Base-by-base conservation (phyloP, 371 early-diverging fungal species). In the Mortierella polycephala region DNA sequence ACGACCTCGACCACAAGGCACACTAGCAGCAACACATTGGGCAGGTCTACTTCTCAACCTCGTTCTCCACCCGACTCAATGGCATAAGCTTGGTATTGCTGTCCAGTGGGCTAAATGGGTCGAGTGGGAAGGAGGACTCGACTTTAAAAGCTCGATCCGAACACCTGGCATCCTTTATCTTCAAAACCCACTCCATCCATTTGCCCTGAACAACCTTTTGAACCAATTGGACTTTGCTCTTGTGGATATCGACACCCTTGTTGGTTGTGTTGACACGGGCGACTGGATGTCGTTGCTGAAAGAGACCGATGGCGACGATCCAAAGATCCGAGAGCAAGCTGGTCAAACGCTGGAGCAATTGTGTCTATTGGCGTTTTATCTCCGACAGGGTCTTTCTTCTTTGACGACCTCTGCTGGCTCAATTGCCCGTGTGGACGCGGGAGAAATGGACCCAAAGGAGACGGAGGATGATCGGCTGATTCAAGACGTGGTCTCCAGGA, bases 31-130 rank as follows among this genome's bases (percentile, higher is more conserved):
- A 30, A 62, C 41, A 52, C 65, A 60, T 5, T 72, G 72, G 72
- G 16, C 69, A n/a, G 60, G 66, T 30, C 57, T 72, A 2, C 53
- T 71, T 12, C 66, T 77, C 49, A 62, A 77, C 40, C 21, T 77
- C 16, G n/a, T 77, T 11, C 57, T 77, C n/a, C 64, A 77, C 39
- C 73, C 79, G 7, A 62, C 47, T 20, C 69, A 53, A 42, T 77
- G 79, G 79, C 65, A 62, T 47, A 77, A 69, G 42, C 79, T 77
- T 39, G 73, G 79, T 11, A 62, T 72, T n/a, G 69, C 73, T 2
- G 65, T 69, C 30, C 76, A 76, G 52, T 76, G 76, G 76, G 76
- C 76, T n/a, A 76, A 76, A 58, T 76, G 76, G 76, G 39, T 76
- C 49, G 76, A 76, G 39, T 77, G 79, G 79, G 79, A 77, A 30